These are phyloP conservation scores for Isatis lusitanica DNA, from an alignment of 441 rosid species.

Conservation along the genomic window DNA sequence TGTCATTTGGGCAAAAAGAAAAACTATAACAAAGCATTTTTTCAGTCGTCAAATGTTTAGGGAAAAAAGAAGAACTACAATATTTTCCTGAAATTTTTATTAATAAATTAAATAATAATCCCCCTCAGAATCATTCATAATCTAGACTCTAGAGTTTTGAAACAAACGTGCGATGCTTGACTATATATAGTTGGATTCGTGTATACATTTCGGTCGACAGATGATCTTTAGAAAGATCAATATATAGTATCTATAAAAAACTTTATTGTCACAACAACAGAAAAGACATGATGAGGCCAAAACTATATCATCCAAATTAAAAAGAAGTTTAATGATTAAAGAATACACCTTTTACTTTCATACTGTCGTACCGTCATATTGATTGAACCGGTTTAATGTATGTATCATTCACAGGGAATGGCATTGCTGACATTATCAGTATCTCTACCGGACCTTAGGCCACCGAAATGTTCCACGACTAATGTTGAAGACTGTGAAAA, in stretches of 20 bases:
- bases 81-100: background rate
- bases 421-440: constrained; percentile 59
- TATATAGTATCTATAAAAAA: background rate
- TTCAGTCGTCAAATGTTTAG: no score
- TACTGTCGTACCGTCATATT: no score
- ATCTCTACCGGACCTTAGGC: constrained; percentile 61
- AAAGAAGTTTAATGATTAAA: background rate
- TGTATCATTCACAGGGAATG: constrained; percentile 61
- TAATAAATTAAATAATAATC: background rate
- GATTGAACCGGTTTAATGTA: background rate
- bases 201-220: background rate
- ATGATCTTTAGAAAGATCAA: background rate
- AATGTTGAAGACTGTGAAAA: constrained; percentile 47
- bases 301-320: background rate
- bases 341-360: background rate
- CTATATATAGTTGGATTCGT: background rate
- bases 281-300: background rate
- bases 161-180: constrained; percentile 5
- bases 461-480: constrained; percentile 53
- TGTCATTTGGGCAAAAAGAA: no score
- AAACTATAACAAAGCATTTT: no score
- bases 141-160: background rate
- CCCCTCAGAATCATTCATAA: background rate
- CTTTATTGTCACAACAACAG: background rate
- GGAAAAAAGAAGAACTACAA: no score